Base-by-base conservation (phyloP, 2,329 filamentous ascomycete species). In the Nemania sp. region DNA sequence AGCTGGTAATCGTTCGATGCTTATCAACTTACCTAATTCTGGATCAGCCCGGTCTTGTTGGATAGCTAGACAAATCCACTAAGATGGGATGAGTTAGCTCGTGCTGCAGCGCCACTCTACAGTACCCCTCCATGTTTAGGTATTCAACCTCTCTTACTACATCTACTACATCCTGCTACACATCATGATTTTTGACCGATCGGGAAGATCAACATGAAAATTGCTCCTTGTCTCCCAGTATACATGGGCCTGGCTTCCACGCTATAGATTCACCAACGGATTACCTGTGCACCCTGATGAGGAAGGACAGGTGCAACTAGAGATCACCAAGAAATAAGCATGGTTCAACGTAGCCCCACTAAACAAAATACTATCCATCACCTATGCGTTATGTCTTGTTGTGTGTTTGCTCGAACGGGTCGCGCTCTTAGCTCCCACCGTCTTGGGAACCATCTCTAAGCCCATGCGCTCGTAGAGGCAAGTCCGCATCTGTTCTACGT, bases 341-440 rank as follows among this genome's bases (percentile, higher is more conserved):
- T 33, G 26, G 34, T 49, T 23, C 50, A 28, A 50, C 26, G 41
- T 30, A n/a, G 52, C 42, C 41, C 52, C 47, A 54, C 47, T 30
- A 42, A 50, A 51, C 30, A 40, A 51, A 33, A 40, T 34, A 19
- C 23, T 19, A 12, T 34, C 40, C 34, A 40, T 5, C 28, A 31
- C 28, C n/a, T n/a, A n/a, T 31, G 3, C 28, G 11, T 11, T 28
- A 28, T 11, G 11, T 28, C 26, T 28, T 6, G 6, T 28, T 11
- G 11, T 28, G 6, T 28, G 28, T 3, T 31, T 12, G 4, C 5
- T 31, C 5, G 8, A n/a, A n/a, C n/a, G n/a, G n/a, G n/a, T n/a
- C n/a, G n/a, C n/a, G n/a, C n/a, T n/a, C n/a, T n/a, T n/a, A n/a
- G n/a, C n/a, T n/a, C n/a, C n/a, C n/a, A n/a, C n/a, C n/a, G n/a